phyloP scores from a whole-genome alignment of 164 flowering plant species.

The Magnolia kwangsiensis region DNA sequence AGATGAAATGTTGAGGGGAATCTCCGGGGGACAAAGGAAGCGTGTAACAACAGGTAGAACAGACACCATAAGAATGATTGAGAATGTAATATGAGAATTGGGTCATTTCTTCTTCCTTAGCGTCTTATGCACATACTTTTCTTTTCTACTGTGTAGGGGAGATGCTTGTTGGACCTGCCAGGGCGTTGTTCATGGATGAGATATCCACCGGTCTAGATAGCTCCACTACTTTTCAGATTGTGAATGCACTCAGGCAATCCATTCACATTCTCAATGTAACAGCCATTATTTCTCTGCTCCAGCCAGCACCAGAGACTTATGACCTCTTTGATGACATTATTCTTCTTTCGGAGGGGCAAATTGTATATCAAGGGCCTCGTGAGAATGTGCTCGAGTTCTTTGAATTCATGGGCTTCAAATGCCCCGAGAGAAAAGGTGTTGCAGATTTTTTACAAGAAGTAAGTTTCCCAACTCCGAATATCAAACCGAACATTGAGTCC shows the following conservation, averaged over 20 bases:
- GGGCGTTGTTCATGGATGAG: slow-evolving; percentile 30
- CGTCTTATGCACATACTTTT: neutral
- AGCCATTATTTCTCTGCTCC: slow-evolving; percentile 45
- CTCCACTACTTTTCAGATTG: slow-evolving; percentile 60
- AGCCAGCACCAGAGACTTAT: slow-evolving; percentile 60
- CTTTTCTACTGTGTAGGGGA: slow-evolving; percentile 30
- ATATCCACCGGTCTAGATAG: slow-evolving; percentile 48
- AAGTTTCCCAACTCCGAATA: neutral
- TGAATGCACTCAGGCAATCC: slow-evolving; percentile 41
- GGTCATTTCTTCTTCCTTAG: no score
- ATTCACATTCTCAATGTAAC: slow-evolving; percentile 45
- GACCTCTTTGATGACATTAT: slow-evolving; percentile 24
- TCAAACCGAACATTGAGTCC: no score
- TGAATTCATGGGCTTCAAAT: slow-evolving; percentile 16
- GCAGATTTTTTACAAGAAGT: slow-evolving; percentile 31
- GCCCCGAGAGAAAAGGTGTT: slow-evolving; percentile 16
- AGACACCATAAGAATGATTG: neutral
- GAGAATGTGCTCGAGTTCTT: slow-evolving; percentile 24
- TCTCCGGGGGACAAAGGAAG: slow-evolving; percentile 27
- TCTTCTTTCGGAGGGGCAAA: slow-evolving; percentile 19
- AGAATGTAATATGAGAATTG: neutral
- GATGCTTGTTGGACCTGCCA: slow-evolving; percentile 54
- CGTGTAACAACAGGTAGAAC: slow-evolving; percentile 24
- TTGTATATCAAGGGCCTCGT: slow-evolving; percentile 54
- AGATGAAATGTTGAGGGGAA: slow-evolving; percentile 25